Percentiles rank a stretch among this genome's conserved stretches.
Conservation (phyloP, 371 early-diverging fungal species). For the Lichtheimia corymbifera region DNA sequence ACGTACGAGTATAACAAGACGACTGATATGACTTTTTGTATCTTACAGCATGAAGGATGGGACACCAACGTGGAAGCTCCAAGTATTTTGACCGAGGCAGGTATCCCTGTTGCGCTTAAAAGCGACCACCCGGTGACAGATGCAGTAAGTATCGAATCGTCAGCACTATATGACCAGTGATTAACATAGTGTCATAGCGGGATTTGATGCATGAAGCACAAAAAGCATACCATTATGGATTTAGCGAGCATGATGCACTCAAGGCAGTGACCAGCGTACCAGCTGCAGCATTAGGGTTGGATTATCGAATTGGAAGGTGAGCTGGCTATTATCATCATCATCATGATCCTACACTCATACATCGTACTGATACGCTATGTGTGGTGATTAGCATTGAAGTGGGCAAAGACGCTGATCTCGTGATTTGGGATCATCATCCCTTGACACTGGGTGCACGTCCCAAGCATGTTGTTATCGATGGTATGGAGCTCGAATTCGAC, state of each 20-base stretch:
- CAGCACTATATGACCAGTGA: background rate
- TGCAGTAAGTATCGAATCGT: conserved; percentile 35
- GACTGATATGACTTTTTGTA: no score
- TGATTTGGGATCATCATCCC: conserved; percentile 74
- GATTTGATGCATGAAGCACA: conserved; percentile 79
- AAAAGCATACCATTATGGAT: conserved; percentile 77
- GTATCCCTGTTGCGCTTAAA: conserved; percentile 80
- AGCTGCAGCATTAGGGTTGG: conserved; percentile 69
- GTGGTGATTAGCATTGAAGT: conserved; percentile 34
- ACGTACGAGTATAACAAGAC: no score
- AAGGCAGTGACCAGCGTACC: conserved; percentile 76
- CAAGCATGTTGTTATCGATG: conserved; percentile 74
- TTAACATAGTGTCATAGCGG: conserved; percentile 30
- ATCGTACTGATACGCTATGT: no score
- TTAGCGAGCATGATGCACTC: conserved; percentile 61
- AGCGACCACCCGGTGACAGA: conserved; percentile 81
- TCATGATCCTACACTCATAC: no score
- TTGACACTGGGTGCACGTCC: conserved; percentile 76
- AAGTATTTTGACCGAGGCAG: conserved; percentile 66
- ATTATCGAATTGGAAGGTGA: conserved; percentile 69
- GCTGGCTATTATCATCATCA: background rate
- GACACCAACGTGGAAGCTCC: conserved; percentile 62
- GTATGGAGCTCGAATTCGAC: conserved; percentile 50
- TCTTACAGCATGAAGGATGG: conserved; percentile 60
- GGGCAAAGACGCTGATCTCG: conserved; percentile 83